A percentile compares a stretch with the other conserved stretches of the same genome.
These are phyloP conservation scores for Candida morakotiae DNA, from an alignment of 805 yeast species.

Conservation along the genomic window DNA sequence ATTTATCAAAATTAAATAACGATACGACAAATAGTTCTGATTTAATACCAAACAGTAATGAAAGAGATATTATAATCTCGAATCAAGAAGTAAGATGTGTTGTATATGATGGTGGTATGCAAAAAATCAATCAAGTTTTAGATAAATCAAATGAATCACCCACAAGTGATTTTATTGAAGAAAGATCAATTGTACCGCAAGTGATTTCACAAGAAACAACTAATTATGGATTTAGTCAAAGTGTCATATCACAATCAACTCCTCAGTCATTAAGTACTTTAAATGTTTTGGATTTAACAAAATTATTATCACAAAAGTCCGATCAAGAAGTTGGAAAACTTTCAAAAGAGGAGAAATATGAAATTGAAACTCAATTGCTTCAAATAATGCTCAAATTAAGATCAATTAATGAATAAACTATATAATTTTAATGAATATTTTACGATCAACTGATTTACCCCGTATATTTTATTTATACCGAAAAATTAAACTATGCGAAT, in stretches of 20 bases:
- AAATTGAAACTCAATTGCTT: constrained; percentile 31
- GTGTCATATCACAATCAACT: not conserved
- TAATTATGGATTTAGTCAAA: not conserved
- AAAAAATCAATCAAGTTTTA: not conserved
- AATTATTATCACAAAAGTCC: not conserved
- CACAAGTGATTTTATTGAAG: not conserved
- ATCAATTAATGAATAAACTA: constrained; percentile 1
- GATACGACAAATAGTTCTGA: not conserved
- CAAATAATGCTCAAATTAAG: constrained; percentile 32
- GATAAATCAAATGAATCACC: not conserved
- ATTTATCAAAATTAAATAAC: not conserved
- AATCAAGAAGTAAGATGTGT: too few relatives aligned
- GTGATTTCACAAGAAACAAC: not conserved
- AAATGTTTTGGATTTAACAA: not conserved
- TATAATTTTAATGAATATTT: not conserved
- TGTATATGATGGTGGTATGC: not conserved
- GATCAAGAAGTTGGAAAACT: constrained; percentile 11
- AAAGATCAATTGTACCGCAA: not conserved
- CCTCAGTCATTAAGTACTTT: not conserved
- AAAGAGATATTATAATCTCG: not conserved
- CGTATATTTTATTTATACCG: too few relatives aligned
- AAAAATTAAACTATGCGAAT: too few relatives aligned
- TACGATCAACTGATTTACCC: too few relatives aligned
- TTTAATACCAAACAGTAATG: not conserved
- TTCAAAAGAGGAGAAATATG: constrained; percentile 14